A percentile compares a stretch with the other conserved stretches of the same genome.
These are phyloP conservation scores for Cryphonectria carpinicola DNA, from an alignment of 2,329 filamentous ascomycete species.

Conservation along the genomic window DNA sequence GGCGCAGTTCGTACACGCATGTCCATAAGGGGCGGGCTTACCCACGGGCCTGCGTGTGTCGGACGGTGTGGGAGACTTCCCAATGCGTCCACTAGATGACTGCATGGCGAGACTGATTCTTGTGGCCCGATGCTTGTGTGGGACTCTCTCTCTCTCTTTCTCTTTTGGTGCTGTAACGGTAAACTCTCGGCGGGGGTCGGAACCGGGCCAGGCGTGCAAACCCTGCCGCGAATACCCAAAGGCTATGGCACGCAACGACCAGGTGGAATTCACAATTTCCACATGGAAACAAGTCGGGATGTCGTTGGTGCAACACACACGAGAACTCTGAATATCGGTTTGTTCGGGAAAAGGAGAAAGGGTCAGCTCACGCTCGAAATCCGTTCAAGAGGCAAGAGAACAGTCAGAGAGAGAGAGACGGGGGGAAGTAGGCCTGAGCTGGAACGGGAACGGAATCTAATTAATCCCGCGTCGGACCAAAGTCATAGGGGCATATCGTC, in stretches of 20 bases:
- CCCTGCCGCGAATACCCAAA: neutral
- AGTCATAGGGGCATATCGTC: neutral
- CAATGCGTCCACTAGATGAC: neutral
- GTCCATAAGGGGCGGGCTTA: constrained; percentile 42
- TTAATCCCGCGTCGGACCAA: neutral
- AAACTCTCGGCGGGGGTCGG: neutral
- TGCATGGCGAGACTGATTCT: constrained; percentile 1
- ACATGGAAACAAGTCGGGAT: neutral
- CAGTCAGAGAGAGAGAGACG: neutral
- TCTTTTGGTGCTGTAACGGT: neutral
- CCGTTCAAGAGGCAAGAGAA: neutral
- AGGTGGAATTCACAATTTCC: neutral
- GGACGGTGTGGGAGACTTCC: neutral
- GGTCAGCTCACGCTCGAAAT: neutral
- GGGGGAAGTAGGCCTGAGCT: neutral
- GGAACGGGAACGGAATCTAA: neutral
- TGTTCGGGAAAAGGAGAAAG: neutral
- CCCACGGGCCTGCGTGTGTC: constrained; percentile 10
- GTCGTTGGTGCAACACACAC: neutral
- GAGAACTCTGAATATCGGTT: neutral
- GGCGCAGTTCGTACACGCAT: constrained; percentile 52
- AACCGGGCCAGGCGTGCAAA: neutral
- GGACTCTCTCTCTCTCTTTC: neutral
- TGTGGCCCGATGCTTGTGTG: neutral
- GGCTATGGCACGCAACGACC: neutral